These are phyloP conservation scores for Hyphopichia burtonii DNA, from an alignment of 1,139 yeast genomes.

Conservation along the genomic window DNA sequence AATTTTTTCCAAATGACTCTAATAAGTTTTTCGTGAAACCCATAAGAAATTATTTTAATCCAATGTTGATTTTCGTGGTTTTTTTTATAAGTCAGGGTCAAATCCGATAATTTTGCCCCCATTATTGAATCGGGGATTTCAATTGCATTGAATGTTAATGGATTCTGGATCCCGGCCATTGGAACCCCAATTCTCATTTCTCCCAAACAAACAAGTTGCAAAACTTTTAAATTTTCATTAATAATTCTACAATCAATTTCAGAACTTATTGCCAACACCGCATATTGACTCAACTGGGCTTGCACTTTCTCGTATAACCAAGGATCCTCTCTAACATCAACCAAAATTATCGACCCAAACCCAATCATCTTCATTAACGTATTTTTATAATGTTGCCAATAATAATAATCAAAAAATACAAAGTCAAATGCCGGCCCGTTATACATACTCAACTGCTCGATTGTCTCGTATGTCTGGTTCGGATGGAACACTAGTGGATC, in stretches of 20 bases:
- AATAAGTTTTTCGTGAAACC: slow-evolving; percentile 2
- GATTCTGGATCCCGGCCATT: not conserved
- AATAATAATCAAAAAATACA: not conserved
- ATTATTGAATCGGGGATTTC: slow-evolving; percentile 1
- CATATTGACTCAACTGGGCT: slow-evolving; percentile 6
- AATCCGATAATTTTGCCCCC: not conserved
- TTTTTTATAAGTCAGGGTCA: not conserved
- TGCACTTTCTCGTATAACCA: slow-evolving; percentile 13
- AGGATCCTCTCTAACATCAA: slow-evolving; percentile 15
- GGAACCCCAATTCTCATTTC: slow-evolving; percentile 1
- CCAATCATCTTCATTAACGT: too few relatives aligned
- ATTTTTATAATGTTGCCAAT: not conserved
- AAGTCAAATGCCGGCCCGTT: too few relatives aligned
- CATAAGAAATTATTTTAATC: slow-evolving; percentile 1
- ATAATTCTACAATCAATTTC: slow-evolving; percentile 16
- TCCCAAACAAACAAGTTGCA: slow-evolving; percentile 7
- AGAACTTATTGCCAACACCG: slow-evolving; percentile 13
- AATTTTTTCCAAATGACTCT: slow-evolving; percentile 14
- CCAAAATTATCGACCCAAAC: slow-evolving; percentile 10
- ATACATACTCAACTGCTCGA: too few relatives aligned
- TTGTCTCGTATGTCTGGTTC: not conserved
- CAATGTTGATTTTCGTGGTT: not conserved
- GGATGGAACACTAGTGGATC: not conserved
- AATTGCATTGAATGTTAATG: not conserved
- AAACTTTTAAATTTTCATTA: slow-evolving; percentile 6